phyloP scores from a whole-genome alignment of 306 rosid genomes.

The Inga laurina region DNA sequence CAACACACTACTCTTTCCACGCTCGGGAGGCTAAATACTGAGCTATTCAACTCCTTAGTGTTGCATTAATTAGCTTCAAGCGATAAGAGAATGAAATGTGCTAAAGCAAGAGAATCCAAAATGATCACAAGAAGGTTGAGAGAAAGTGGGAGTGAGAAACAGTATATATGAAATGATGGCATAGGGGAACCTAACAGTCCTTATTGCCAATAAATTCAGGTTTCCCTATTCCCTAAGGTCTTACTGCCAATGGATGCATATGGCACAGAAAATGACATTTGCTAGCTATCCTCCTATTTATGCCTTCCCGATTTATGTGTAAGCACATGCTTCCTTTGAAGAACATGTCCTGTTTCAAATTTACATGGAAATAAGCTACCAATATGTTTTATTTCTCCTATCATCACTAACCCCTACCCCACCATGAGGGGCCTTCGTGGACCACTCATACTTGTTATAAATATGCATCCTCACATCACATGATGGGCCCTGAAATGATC shows the following conservation, averaged over 20 bases:
- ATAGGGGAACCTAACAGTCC: slow-evolving; percentile 31
- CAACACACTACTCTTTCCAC: background rate
- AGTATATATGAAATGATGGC: slow-evolving; percentile 33
- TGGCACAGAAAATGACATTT: slow-evolving; percentile 80
- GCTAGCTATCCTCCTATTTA: slow-evolving; percentile 59
- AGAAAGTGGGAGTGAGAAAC: slow-evolving; percentile 35
- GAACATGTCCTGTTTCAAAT: slow-evolving; percentile 71
- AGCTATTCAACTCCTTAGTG: background rate
- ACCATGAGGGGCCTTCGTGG: slow-evolving; percentile 54
- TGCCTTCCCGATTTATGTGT: slow-evolving; percentile 64
- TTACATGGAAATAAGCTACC: slow-evolving; percentile 45
- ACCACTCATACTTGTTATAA: slow-evolving; percentile 38
- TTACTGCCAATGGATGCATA: slow-evolving; percentile 49
- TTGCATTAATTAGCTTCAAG: background rate
- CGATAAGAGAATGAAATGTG: slow-evolving; percentile 10
- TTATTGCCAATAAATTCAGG: slow-evolving; percentile 67
- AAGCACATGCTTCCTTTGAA: slow-evolving; percentile 68
- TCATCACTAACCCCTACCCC: slow-evolving; percentile 54
- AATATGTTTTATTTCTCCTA: slow-evolving; percentile 36
- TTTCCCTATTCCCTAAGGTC: slow-evolving; percentile 51
- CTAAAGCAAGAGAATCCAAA: slow-evolving; percentile 45
- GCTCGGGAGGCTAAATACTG: background rate
- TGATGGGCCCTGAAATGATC: slow-evolving; percentile 47
- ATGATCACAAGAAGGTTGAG: slow-evolving; percentile 39
- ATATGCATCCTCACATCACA: slow-evolving; percentile 48